Conservation (phyloP, 805 yeast species). For the Saturnispora sekii region DNA sequence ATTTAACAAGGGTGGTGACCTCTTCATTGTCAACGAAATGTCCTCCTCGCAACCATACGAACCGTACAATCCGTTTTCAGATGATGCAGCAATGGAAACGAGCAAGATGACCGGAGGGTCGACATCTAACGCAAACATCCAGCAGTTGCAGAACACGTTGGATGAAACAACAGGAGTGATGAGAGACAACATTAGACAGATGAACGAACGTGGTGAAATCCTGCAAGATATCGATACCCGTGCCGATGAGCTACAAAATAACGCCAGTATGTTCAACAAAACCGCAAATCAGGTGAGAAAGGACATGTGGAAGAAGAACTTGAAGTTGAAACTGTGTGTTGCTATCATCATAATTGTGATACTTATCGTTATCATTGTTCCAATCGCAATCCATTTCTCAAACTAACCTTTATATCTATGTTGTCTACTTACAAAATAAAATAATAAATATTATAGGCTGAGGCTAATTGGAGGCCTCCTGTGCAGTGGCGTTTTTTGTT, state of each 20-base stretch:
- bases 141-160: slow-evolving; percentile 25
- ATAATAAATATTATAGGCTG: neutral
- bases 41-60: slow-evolving; percentile 28
- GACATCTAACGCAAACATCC: slow-evolving; percentile 16
- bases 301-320: slow-evolving; percentile 98
- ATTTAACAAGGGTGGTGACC: no score
- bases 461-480: slow-evolving; percentile 16
- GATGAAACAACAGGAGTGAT: slow-evolving; percentile 89
- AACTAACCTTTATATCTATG: neutral
- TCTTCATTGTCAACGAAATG: slow-evolving; percentile 11
- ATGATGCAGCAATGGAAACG: slow-evolving; percentile 19
- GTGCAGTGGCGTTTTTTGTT: slow-evolving; percentile 70
- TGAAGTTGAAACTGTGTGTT: slow-evolving; percentile 92
- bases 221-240: slow-evolving; percentile 86
- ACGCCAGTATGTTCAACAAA: slow-evolving; percentile 91
- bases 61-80: slow-evolving; percentile 27
- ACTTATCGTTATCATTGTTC: slow-evolving; percentile 81
- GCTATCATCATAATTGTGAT: slow-evolving; percentile 68
- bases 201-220: slow-evolving; percentile 91
- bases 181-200: slow-evolving; percentile 95
- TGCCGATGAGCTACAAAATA: slow-evolving; percentile 83
- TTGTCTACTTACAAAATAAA: neutral
- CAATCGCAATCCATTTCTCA: slow-evolving; percentile 81
- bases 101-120: slow-evolving; percentile 10
- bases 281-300: slow-evolving; percentile 97